Conservation (phyloP, 2,329 filamentous ascomycete genomes). For the Calonectria hawksworthii region DNA sequence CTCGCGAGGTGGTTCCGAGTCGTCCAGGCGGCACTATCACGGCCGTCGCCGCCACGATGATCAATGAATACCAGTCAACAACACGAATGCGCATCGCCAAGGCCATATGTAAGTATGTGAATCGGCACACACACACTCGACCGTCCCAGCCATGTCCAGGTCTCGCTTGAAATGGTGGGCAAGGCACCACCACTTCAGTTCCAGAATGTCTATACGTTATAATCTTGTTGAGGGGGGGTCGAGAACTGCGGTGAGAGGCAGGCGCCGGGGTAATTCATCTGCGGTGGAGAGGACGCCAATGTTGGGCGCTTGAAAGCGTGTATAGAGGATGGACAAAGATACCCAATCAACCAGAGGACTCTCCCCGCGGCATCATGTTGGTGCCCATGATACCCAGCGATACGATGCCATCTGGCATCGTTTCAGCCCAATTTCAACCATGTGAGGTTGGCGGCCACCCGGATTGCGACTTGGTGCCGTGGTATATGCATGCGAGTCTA, state of each 20-base stretch:
- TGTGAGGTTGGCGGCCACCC: constrained; percentile 40
- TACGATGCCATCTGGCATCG: constrained; percentile 62
- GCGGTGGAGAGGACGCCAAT: constrained; percentile 32
- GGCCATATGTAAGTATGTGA: constrained; percentile 11
- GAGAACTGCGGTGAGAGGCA: constrained; percentile 39
- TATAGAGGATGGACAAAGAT: constrained; percentile 42
- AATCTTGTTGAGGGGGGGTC: constrained; percentile 28
- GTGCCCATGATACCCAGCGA: constrained; percentile 56
- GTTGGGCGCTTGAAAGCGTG: constrained; percentile 38
- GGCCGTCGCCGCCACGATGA: constrained; percentile 44
- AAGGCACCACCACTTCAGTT: constrained; percentile 21
- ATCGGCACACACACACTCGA: constrained; percentile 13
- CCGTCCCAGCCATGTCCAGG: neutral
- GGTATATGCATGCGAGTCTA: constrained; percentile 40
- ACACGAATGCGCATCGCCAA: constrained; percentile 22
- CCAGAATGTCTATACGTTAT: constrained; percentile 33
- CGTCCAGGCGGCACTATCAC: constrained; percentile 42
- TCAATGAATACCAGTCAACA: constrained; percentile 33
- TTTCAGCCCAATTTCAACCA: constrained; percentile 43
- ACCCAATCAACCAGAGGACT: constrained; percentile 42
- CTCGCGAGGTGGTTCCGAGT: constrained; percentile 39
- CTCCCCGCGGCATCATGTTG: constrained; percentile 36
- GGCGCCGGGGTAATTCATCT: constrained; percentile 29
- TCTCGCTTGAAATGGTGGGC: neutral
- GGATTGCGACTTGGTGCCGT: constrained; percentile 34